phyloP scores from a whole-genome alignment of 2,329 filamentous ascomycete genomes.

The Alternaria triticina region DNA sequence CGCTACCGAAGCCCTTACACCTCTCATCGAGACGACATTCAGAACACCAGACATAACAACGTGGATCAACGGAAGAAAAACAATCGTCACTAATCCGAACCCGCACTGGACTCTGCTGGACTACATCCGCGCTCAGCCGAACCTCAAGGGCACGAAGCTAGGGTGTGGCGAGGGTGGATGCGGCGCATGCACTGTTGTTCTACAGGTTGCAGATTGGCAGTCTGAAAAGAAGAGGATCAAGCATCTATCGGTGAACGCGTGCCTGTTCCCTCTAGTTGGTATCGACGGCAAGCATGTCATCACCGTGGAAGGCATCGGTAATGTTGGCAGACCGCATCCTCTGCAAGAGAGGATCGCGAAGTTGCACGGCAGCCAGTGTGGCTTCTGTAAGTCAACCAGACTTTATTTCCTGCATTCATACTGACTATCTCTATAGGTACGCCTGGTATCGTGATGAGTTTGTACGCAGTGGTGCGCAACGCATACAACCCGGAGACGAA shows the following conservation, averaged over 20 bases:
- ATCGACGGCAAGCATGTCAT: conserved; percentile 97
- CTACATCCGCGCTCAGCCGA: conserved; percentile 81
- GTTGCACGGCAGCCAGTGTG: conserved; percentile 88
- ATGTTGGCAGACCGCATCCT: conserved; percentile 82
- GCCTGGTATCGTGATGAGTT: conserved; percentile 89
- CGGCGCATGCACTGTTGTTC: conserved; percentile 86
- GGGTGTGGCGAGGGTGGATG: conserved; percentile 96
- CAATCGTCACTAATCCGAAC: conserved; percentile 82
- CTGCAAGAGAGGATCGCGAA: conserved; percentile 89
- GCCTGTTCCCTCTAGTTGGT: conserved; percentile 85
- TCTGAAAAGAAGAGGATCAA: conserved; percentile 82
- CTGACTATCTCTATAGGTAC: conserved; percentile 55
- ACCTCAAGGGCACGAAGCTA: conserved; percentile 91
- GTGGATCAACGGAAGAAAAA: conserved; percentile 88
- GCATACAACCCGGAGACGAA: conserved; percentile 44
- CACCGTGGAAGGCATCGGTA: conserved; percentile 92
- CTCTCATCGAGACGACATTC: conserved; percentile 78
- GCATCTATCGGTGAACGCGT: conserved; percentile 94
- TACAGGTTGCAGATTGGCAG: conserved; percentile 62
- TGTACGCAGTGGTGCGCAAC: conserved; percentile 90
- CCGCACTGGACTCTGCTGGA: conserved; percentile 90
- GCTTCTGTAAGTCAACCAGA: conserved; percentile 68
- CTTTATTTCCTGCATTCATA: not conserved
- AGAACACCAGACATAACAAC: conserved; percentile 76
- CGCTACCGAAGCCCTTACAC: conserved; percentile 56